phyloP scores from a whole-genome alignment of 768 basidiomycete species.

The Serendipita vermifera region DNA sequence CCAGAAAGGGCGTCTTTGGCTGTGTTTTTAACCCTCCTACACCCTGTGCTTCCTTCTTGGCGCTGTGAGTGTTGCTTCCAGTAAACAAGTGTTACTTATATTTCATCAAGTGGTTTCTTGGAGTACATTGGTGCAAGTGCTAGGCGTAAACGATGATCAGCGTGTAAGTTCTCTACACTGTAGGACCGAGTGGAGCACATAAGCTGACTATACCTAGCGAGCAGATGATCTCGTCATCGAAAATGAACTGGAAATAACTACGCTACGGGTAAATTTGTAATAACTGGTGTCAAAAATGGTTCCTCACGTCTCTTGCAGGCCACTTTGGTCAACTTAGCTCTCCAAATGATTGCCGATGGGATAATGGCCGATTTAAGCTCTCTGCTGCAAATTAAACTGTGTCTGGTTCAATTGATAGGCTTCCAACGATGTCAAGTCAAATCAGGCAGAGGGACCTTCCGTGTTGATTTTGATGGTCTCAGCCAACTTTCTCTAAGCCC shows the following conservation, averaged over 20 bases:
- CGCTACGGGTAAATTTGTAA: no score
- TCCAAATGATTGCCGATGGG: constrained; percentile 57
- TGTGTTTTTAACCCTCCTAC: constrained; percentile 53
- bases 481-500: constrained; percentile 30
- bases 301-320: constrained; percentile 37
- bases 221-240: no score
- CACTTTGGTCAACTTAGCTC: constrained; percentile 41
- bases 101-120: constrained; percentile 31
- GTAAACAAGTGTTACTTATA: not conserved
- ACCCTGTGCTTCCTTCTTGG: constrained; percentile 57
- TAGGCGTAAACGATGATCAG: constrained; percentile 13
- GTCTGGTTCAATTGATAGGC: constrained; percentile 38
- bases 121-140: constrained; percentile 22
- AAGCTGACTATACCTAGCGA: no score
- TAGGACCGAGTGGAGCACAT: no score
- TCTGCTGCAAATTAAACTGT: constrained; percentile 46
- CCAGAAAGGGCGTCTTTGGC: constrained; percentile 44
- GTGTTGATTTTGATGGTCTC: constrained; percentile 42
- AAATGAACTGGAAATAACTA: no score
- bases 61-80: constrained; percentile 31
- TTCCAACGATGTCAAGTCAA: constrained; percentile 25
- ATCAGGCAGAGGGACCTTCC: constrained; percentile 30
- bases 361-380: constrained; percentile 38
- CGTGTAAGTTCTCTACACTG: no score
- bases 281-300: no score